A percentile compares a stretch with the other conserved stretches of the same genome.
phyloP scores from a whole-genome alignment of 2,329 filamentous ascomycete species.

The Blumeria hordei region DNA sequence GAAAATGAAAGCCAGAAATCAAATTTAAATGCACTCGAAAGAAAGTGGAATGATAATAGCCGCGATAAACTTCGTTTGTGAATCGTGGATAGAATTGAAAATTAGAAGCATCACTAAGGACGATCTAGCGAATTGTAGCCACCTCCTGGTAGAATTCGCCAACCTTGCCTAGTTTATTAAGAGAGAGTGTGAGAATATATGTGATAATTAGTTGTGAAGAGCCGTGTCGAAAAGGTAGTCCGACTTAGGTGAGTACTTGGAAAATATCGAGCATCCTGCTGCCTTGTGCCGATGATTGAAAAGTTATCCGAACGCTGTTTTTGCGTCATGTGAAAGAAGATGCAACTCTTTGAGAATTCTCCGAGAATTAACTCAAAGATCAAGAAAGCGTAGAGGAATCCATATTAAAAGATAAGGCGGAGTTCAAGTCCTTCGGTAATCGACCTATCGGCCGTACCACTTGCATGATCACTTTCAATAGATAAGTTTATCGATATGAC shows the following conservation, averaged over 20 bases:
- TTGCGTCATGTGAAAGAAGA: background rate
- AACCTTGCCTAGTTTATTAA: background rate
- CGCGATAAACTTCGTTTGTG: background rate
- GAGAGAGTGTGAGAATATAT: background rate
- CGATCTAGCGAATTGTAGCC: background rate
- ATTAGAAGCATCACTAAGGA: background rate
- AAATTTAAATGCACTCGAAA: background rate
- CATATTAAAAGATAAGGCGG: conserved; percentile 14
- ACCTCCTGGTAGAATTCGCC: background rate
- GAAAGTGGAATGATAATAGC: background rate
- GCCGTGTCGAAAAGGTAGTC: background rate
- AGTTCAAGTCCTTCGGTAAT: conserved; percentile 14
- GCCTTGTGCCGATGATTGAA: background rate
- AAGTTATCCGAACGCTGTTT: background rate
- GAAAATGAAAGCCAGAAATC: background rate
- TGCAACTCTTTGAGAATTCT: background rate
- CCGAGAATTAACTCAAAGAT: background rate
- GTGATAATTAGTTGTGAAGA: background rate
- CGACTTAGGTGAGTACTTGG: background rate
- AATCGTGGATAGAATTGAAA: background rate
- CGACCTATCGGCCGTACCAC: conserved; percentile 8
- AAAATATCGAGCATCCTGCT: background rate
- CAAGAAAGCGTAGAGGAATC: background rate
- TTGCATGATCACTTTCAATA: conserved; percentile 11
- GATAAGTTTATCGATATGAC: conserved; percentile 25